Evolutionary conservation across 2,329 filamentous ascomycete species (phyloP), one percentile per base, ranked within the genome.

Genomic region (Xenoacremonium recifei): DNA sequence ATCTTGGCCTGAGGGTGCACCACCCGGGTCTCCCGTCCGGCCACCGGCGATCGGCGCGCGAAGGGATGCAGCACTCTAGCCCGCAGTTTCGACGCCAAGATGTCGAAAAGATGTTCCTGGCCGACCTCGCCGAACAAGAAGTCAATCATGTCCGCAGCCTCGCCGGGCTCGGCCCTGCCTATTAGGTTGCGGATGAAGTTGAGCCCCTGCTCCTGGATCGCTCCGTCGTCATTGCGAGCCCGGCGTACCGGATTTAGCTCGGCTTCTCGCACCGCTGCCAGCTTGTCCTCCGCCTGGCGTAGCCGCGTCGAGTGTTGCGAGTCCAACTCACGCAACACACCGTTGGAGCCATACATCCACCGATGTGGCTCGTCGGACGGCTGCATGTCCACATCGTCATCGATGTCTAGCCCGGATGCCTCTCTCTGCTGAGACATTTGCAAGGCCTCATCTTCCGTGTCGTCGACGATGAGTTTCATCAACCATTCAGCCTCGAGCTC

Each of bases 121-220:
- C 89, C 88, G 35, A 96, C 75, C 42, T 84, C 78, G 44, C 72
- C 77, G 58, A 97, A 85, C 17, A 97, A 67, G 57, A 87, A 84
- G 58, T 96, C 90, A 47, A 96, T 89, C 81, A 96, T 92, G 13
- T 78, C 67, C 70, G 80, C 47, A 63, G 72, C 52, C 67, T 75
- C 52, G 64, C 80, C 53, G 64, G 71, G 53, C 64, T 71, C 46
- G 12, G 65, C 63, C 37, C 84, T 80, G 43, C 85, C 86, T 51
- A 96, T 87, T 21, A 97, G 73, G 64, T 99, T 99, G 40, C 92
- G 80, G 48, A 99, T 81, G 54, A 97, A 85, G 55, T 95, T 86
- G 15, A 97, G 78, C 0, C 85, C 88, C 65, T 97, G 91, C 61
- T 96, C 89, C 66, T 97, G 92, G 20, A 96, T 87, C 3, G 84